A percentile compares a stretch with the other conserved stretches of the same genome.
phyloP scores from a whole-genome alignment of 2,329 filamentous ascomycete genomes.

The Leptoxyphium fumago region DNA sequence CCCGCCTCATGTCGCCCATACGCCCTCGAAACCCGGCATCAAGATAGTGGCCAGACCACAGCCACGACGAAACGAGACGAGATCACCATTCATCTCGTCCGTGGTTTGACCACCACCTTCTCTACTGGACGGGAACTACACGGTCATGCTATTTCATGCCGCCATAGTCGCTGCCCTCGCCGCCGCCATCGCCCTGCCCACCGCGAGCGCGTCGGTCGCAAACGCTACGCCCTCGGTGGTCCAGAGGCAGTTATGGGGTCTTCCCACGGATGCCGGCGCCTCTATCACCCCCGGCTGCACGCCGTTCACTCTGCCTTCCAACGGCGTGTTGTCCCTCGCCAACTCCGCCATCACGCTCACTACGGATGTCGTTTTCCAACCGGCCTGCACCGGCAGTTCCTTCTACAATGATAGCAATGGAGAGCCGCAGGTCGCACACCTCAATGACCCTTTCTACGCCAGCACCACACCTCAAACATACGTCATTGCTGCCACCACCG shows the following conservation, averaged over 20 bases:
- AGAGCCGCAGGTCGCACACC: slow-evolving; percentile 44
- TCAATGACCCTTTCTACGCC: slow-evolving; percentile 79
- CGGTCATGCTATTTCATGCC: neutral
- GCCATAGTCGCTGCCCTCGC: slow-evolving; percentile 25
- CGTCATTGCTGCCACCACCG: slow-evolving; percentile 78
- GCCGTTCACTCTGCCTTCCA: slow-evolving; percentile 46
- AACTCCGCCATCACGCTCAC: slow-evolving; percentile 44
- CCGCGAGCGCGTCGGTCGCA: neutral
- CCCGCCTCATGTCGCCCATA: too few species aligned
- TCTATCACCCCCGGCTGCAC: slow-evolving; percentile 34
- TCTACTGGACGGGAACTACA: neutral
- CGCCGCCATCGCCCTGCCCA: slow-evolving; percentile 38
- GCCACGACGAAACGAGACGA: neutral
- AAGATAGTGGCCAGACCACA: neutral
- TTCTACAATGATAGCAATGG: slow-evolving; percentile 24
- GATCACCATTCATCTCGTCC: neutral
- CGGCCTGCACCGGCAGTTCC: slow-evolving; percentile 33
- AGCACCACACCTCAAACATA: slow-evolving; percentile 89
- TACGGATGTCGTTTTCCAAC: slow-evolving; percentile 44
- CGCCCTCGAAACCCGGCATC: too few species aligned
- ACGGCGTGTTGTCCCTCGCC: slow-evolving; percentile 40
- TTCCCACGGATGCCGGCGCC: slow-evolving; percentile 10
- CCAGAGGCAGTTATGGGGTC: slow-evolving; percentile 20
- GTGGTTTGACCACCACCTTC: neutral
- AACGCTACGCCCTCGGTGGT: neutral